phyloP scores from a whole-genome alignment of 495 filamentous ascomycete genomes.

The Penicillium mononematosum region DNA sequence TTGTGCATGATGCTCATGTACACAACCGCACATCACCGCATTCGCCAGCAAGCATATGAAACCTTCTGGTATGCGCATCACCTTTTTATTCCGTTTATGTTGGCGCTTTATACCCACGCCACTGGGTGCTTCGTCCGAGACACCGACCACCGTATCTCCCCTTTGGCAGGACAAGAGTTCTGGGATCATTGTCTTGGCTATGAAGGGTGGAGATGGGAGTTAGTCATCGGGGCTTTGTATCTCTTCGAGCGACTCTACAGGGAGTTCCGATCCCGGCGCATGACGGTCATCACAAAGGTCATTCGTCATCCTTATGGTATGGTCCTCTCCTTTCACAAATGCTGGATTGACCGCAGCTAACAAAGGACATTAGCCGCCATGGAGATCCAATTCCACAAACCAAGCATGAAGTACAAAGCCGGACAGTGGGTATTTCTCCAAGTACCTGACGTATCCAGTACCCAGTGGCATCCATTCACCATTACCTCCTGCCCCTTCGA shows the following conservation, averaged over 20 bases:
- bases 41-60: constrained; percentile 95
- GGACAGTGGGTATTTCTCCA: constrained; percentile 98
- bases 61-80: constrained; percentile 99
- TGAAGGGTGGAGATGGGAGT: constrained; percentile 95
- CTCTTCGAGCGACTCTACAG: constrained; percentile 87
- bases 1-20: constrained; percentile 99
- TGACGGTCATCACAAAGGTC: constrained; percentile 88
- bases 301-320: constrained; percentile 95
- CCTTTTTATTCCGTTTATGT: constrained; percentile 91
- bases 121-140: constrained; percentile 94
- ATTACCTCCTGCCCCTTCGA: constrained; percentile 98
- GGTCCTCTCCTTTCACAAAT: constrained; percentile 19
- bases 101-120: constrained; percentile 93
- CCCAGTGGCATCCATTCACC: constrained; percentile 99
- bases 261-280: constrained; percentile 76
- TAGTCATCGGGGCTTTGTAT: constrained; percentile 83
- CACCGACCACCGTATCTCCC: constrained; percentile 65
- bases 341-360: constrained; percentile 2
- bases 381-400: constrained; percentile 95
- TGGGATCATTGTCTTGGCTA: constrained; percentile 96
- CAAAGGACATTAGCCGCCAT: constrained; percentile 66
- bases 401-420: constrained; percentile 96
- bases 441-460: constrained; percentile 78
- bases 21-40: constrained; percentile 88
- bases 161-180: constrained; percentile 76